A percentile compares a stretch with the other conserved stretches of the same genome.
Evolutionary conservation across 257 asterid genomes (phyloP).

Genomic region (Sherardia arvensis): DNA sequence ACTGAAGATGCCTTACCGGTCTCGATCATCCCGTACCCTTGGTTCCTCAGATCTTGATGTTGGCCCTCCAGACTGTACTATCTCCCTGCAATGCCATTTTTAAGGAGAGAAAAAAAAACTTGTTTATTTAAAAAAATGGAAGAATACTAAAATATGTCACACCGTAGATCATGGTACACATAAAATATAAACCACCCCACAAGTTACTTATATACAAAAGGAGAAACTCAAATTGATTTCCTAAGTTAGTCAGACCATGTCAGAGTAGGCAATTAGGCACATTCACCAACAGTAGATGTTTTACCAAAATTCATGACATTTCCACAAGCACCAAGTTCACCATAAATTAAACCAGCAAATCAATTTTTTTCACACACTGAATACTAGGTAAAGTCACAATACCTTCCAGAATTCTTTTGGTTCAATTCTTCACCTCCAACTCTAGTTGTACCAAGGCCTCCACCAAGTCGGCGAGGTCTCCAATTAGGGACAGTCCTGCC

Average conservation of each 20-base stretch:
- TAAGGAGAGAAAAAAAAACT: background rate
- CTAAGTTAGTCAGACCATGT: background rate
- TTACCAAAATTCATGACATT: background rate
- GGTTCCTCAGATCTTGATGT: slow-evolving; percentile 90
- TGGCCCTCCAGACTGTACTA: slow-evolving; percentile 59
- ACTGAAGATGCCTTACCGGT: slow-evolving; percentile 35
- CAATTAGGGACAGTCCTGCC: slow-evolving; percentile 99
- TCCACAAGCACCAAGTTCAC: background rate
- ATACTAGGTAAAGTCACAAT: slow-evolving; percentile 7
- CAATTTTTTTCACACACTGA: background rate
- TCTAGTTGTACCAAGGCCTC: slow-evolving; percentile 97
- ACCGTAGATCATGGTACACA: background rate
- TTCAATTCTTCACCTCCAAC: slow-evolving; percentile 72
- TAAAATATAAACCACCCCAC: background rate
- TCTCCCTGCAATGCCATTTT: slow-evolving; percentile 38
- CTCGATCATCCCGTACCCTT: slow-evolving; percentile 62
- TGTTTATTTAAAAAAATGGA: no score
- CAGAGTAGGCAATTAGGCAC: background rate
- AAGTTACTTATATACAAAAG: background rate
- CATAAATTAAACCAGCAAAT: background rate
- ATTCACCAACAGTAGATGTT: background rate
- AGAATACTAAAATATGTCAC: background rate
- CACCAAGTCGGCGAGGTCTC: slow-evolving; percentile 99
- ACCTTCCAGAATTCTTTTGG: slow-evolving; percentile 56
- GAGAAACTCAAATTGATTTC: background rate